Evolutionary conservation across 108 stramenopile species (phyloP).

Genomic region (Cylindrotheca fusiformis): DNA sequence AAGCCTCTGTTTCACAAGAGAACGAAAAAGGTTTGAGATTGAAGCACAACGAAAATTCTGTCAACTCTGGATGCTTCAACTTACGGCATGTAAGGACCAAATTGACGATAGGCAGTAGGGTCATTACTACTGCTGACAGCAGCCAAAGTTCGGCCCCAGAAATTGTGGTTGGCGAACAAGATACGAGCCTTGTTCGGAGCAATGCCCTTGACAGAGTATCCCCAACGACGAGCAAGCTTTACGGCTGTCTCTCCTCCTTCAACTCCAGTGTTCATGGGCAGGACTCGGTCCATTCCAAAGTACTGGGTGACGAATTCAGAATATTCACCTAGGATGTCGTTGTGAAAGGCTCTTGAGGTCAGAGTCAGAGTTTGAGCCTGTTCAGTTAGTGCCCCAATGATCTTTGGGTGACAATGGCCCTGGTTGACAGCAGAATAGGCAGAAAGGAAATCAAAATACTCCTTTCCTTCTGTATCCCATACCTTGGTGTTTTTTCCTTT

Average conservation of each 20-base stretch:
- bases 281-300: slow-evolving; percentile 95
- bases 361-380: slow-evolving; percentile 93
- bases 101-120: slow-evolving; percentile 87
- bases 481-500: slow-evolving; percentile 75
- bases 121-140: slow-evolving; percentile 95
- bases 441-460: slow-evolving; percentile 96
- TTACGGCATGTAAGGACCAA: slow-evolving; percentile 96
- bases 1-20: slow-evolving; percentile 47
- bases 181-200: slow-evolving; percentile 84
- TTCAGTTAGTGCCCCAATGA: slow-evolving; percentile 85
- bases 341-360: slow-evolving; percentile 98
- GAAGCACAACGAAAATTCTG: slow-evolving; percentile 25
- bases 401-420: slow-evolving; percentile 99
- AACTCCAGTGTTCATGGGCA: slow-evolving; percentile 99
- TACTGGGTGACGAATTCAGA: slow-evolving; percentile 83
- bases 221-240: slow-evolving; percentile 90
- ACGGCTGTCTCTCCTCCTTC: slow-evolving; percentile 99
- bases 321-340: slow-evolving; percentile 94
- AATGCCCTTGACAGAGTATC: slow-evolving; percentile 95
- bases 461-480: slow-evolving; percentile 74
- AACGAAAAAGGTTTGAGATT: not conserved
- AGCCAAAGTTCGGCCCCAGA: slow-evolving; percentile 99
- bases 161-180: slow-evolving; percentile 95
- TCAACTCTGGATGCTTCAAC: not conserved
- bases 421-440: slow-evolving; percentile 99